These are phyloP conservation scores for Sungouiozyma ichnusensis DNA, from an alignment of 805 yeast genomes.

Conservation along the genomic window DNA sequence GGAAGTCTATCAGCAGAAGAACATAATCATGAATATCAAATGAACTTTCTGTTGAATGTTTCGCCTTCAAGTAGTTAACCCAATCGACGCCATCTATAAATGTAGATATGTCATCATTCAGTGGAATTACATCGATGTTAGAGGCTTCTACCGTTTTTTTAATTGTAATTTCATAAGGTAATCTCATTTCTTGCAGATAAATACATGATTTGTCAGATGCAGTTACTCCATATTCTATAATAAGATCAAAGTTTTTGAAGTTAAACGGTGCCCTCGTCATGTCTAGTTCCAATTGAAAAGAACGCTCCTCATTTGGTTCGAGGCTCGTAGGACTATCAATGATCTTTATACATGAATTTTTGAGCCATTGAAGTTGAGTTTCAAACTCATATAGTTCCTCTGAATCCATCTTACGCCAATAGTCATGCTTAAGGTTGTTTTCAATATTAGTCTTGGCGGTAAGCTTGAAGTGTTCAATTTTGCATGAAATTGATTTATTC, in stretches of 20 bases:
- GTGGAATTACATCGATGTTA: conserved; percentile 58
- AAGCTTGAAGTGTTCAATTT: conserved; percentile 18
- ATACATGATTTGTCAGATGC: conserved; percentile 9
- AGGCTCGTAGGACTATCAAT: conserved; percentile 12
- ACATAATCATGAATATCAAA: conserved; percentile 43
- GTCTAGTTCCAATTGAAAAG: conserved; percentile 18
- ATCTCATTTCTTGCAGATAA: conserved; percentile 16
- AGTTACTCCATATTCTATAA: conserved; percentile 22
- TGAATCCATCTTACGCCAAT: conserved; percentile 21
- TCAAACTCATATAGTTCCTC: conserved; percentile 24
- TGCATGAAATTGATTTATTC: conserved; percentile 21
- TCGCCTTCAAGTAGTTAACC: conserved; percentile 15
- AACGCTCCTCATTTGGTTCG: conserved; percentile 16
- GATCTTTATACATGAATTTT: conserved; percentile 13
- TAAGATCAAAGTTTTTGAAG: conserved; percentile 15
- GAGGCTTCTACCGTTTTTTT: conserved; percentile 58
- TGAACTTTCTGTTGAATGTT: conserved; percentile 5
- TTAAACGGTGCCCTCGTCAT: conserved; percentile 15
- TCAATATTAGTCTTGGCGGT: conserved; percentile 18
- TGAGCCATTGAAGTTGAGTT: conserved; percentile 17
- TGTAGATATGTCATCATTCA: conserved; percentile 28
- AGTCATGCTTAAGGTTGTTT: conserved; percentile 15
- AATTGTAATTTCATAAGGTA: conserved; percentile 28
- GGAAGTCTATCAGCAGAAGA: conserved; percentile 59
- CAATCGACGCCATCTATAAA: conserved; percentile 18